Evolutionary conservation across 1,139 yeast species (phyloP).

Genomic region (Yamadazyma siamensis): DNA sequence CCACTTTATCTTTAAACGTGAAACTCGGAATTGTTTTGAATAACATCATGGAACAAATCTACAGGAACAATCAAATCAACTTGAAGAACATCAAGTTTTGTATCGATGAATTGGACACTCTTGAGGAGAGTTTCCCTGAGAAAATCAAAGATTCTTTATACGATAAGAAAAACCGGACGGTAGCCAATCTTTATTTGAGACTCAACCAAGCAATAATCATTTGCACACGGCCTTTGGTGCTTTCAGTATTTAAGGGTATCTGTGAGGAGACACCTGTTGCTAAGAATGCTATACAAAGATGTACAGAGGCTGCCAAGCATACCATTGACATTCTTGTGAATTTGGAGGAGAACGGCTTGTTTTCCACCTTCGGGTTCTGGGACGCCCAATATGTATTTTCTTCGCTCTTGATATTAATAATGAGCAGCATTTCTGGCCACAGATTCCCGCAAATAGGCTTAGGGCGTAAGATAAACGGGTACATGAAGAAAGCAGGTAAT

Average conservation of each 20-base stretch:
- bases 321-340: slow-evolving; percentile 38
- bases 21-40: slow-evolving; percentile 7
- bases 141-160: slow-evolving; percentile 9
- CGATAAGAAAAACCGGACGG: slow-evolving; percentile 17
- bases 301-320: slow-evolving; percentile 18
- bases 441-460: slow-evolving; percentile 23
- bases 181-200: slow-evolving; percentile 43
- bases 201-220: slow-evolving; percentile 46
- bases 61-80: slow-evolving; percentile 7
- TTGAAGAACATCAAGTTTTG: slow-evolving; percentile 10
- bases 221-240: slow-evolving; percentile 42
- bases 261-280: slow-evolving; percentile 24
- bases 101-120: slow-evolving; percentile 9
- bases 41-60: slow-evolving; percentile 10
- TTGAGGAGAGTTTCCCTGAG: slow-evolving; percentile 8
- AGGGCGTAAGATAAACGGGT: slow-evolving; percentile 19
- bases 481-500: slow-evolving; percentile 13
- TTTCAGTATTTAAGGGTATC: slow-evolving; percentile 35
- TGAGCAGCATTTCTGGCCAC: slow-evolving; percentile 46
- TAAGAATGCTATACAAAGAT: slow-evolving; percentile 37
- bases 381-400: slow-evolving; percentile 55
- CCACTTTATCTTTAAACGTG: slow-evolving; percentile 8
- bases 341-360: slow-evolving; percentile 29
- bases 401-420: slow-evolving; percentile 68
- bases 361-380: slow-evolving; percentile 50